Percentiles rank a stretch among this genome's conserved stretches.
phyloP scores from a whole-genome alignment of 2,329 filamentous ascomycete genomes.

The Talaromyces albobiverticillius region DNA sequence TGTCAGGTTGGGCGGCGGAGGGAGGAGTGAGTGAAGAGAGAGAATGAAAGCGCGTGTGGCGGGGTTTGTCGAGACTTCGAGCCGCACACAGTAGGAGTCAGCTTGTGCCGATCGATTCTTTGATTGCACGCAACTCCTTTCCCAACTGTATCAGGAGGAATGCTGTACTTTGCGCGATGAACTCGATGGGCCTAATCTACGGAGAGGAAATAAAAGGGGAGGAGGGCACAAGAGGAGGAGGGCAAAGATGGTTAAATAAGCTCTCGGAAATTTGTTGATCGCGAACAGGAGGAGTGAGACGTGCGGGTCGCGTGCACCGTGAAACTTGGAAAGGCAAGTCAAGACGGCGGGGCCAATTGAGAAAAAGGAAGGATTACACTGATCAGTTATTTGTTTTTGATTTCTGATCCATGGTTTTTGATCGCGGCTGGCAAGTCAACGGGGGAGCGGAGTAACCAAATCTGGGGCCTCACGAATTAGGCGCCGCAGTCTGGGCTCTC shows the following conservation, averaged over 20 bases:
- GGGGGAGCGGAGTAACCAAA: background rate
- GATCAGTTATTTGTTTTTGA: background rate
- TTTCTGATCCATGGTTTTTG: background rate
- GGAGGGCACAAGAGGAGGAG: too few species aligned
- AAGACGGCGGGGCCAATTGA: background rate
- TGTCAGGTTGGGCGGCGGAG: background rate
- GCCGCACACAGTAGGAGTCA: slow-evolving; percentile 8
- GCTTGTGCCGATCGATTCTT: slow-evolving; percentile 3
- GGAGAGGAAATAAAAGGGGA: background rate
- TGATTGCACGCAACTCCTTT: slow-evolving; percentile 4
- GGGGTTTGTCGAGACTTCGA: slow-evolving; percentile 9
- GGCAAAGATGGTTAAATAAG: background rate
- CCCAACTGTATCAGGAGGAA: background rate
- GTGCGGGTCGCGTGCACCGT: slow-evolving; percentile 1
- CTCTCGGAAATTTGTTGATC: slow-evolving; percentile 9
- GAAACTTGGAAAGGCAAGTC: background rate
- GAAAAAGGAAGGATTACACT: background rate
- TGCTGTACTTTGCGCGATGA: background rate
- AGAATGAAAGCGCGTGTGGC: slow-evolving; percentile 5
- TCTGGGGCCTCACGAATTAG: background rate
- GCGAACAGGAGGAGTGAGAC: background rate
- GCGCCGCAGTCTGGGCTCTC: too few species aligned
- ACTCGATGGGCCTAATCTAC: background rate
- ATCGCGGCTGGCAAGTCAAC: background rate
- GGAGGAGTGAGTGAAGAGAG: background rate